Evolutionary conservation across 306 rosid genomes (phyloP).

Genomic region (Lupinus albus): DNA sequence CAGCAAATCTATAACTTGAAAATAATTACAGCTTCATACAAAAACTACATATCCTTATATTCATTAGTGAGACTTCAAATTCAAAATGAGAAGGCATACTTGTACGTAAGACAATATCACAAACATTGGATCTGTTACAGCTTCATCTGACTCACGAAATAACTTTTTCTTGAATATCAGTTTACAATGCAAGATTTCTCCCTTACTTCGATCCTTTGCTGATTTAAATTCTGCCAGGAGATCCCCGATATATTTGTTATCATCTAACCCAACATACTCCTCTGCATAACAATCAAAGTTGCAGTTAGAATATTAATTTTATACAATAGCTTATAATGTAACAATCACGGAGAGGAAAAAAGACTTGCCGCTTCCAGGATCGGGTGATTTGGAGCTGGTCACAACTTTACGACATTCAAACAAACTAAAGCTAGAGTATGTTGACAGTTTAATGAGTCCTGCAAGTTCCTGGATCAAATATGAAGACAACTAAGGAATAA

Average conservation of each 20-base stretch:
- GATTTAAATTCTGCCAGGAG: conserved; percentile 84
- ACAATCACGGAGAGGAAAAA: conserved; percentile 30
- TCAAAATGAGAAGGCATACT: conserved; percentile 53
- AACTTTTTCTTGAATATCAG: conserved; percentile 83
- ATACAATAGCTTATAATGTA: conserved; percentile 30
- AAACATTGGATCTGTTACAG: conserved; percentile 91
- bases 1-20: conserved; percentile 24
- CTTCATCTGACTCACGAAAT: conserved; percentile 93
- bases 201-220: conserved; percentile 92
- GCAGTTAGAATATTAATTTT: conserved; percentile 38
- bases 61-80: conserved; percentile 16
- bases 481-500: conserved; percentile 31
- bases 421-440: conserved; percentile 83
- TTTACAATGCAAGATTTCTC: conserved; percentile 95
- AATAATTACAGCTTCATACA: conserved; percentile 35
- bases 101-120: conserved; percentile 88
- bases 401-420: conserved; percentile 94
- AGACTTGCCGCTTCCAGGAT: conserved; percentile 74
- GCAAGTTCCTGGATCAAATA: conserved; percentile 80
- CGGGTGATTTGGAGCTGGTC: conserved; percentile 75
- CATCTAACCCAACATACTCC: conserved; percentile 91
- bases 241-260: conserved; percentile 94
- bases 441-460: conserved; percentile 76
- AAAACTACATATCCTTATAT: conserved; percentile 38
- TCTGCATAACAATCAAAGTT: conserved; percentile 58